A percentile compares a stretch with the other conserved stretches of the same genome.
Conservation (phyloP, 2,329 filamentous ascomycete species). For the Coniosporium tulheliwenetii region DNA sequence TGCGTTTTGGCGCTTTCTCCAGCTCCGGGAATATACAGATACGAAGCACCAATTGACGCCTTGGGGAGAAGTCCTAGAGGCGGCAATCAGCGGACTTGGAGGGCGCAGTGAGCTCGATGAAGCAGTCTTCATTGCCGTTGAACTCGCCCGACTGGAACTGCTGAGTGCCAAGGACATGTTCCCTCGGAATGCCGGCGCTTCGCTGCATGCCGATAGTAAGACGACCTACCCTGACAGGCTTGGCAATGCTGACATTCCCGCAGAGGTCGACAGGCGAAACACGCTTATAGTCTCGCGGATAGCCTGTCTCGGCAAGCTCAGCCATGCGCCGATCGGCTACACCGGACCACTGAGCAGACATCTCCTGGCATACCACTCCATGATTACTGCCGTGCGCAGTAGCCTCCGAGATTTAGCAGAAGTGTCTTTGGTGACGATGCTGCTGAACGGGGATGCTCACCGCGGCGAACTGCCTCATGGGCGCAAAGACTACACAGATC, state of each 20-base stretch:
- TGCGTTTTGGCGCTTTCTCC: constrained; percentile 75
- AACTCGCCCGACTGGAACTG: constrained; percentile 65
- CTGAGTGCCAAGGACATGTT: constrained; percentile 58
- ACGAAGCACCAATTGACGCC: constrained; percentile 62
- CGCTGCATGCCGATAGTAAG: constrained; percentile 9
- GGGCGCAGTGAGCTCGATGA: constrained; percentile 50
- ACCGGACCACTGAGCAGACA: constrained; percentile 88
- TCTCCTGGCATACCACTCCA: constrained; percentile 69
- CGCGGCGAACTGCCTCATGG: constrained; percentile 31
- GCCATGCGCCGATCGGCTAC: constrained; percentile 76
- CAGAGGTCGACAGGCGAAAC: constrained; percentile 50
- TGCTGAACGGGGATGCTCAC: constrained; percentile 65
- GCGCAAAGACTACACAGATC: constrained; percentile 36
- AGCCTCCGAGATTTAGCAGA: constrained; percentile 73
- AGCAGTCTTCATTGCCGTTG: constrained; percentile 66
- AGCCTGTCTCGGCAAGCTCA: constrained; percentile 66
- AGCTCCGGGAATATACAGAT: constrained; percentile 74
- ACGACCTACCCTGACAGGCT: not conserved
- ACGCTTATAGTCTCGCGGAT: constrained; percentile 75
- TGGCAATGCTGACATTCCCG: not conserved
- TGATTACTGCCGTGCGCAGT: constrained; percentile 65
- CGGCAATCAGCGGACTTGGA: constrained; percentile 49
- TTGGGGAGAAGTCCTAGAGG: constrained; percentile 69
- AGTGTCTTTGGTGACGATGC: constrained; percentile 62
- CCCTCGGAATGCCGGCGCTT: constrained; percentile 38